Evolutionary conservation across 768 basidiomycete species (phyloP).

Genomic region (Trametes meyenii): DNA sequence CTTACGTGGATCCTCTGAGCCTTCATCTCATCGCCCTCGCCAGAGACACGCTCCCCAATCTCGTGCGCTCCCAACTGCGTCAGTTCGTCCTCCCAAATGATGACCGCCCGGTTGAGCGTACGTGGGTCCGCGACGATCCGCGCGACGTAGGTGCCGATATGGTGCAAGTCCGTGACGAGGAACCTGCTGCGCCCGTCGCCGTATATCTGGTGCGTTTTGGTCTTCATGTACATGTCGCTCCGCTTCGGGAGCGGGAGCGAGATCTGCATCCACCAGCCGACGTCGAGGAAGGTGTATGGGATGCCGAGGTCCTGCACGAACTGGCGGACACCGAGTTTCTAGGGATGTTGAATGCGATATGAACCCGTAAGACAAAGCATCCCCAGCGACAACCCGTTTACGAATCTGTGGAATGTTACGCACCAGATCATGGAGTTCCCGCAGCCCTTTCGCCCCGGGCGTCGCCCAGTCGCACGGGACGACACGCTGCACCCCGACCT

Average conservation of each 20-base stretch:
- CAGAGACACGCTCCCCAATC: conserved; percentile 27
- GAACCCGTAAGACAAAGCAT: neutral
- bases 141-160: conserved; percentile 34
- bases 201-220: conserved; percentile 15
- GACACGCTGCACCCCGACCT: conserved; percentile 24
- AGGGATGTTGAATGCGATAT: neutral
- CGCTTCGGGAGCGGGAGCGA: conserved; percentile 9
- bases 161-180: conserved; percentile 29
- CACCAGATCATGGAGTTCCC: conserved; percentile 11
- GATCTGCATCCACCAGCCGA: conserved; percentile 37
- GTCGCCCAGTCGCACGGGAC: conserved; percentile 28
- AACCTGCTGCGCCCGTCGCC: conserved; percentile 25
- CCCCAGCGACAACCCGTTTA: neutral
- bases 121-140: conserved; percentile 37
- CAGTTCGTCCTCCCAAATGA: conserved; percentile 33
- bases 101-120: conserved; percentile 36
- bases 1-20: conserved; percentile 18
- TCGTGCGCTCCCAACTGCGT: conserved; percentile 30
- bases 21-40: conserved; percentile 27
- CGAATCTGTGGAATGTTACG: neutral
- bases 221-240: neutral
- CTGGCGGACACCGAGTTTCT: conserved; percentile 36
- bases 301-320: conserved; percentile 31
- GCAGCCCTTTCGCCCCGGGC: conserved; percentile 10
- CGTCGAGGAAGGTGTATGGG: conserved; percentile 37